Conservation (phyloP, 768 basidiomycete species). For the Hypsizygus marmoreus region DNA sequence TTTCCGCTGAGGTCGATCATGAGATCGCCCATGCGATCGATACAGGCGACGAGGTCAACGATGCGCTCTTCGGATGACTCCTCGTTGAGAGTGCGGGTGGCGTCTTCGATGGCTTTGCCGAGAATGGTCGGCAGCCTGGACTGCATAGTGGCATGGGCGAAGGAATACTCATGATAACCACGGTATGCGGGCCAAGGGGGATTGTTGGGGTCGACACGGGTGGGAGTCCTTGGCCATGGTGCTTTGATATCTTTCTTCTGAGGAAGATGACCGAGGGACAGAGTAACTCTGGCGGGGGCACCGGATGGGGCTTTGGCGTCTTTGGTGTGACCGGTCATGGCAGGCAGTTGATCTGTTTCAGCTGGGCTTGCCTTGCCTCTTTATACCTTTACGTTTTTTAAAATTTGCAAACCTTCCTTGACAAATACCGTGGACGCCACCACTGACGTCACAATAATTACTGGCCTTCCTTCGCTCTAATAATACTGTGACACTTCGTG, state of each 20-base stretch:
- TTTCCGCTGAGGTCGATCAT: slow-evolving; percentile 87
- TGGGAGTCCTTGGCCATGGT: slow-evolving; percentile 75
- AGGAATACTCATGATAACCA: slow-evolving; percentile 80
- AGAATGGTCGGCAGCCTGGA: slow-evolving; percentile 94
- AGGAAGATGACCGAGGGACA: slow-evolving; percentile 74
- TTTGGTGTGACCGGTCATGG: slow-evolving; percentile 17
- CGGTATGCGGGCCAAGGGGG: slow-evolving; percentile 84
- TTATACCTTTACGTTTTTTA: slow-evolving; percentile 2
- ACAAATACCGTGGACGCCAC: background rate
- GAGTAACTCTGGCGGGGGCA: slow-evolving; percentile 62
- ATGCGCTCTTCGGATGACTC: slow-evolving; percentile 82
- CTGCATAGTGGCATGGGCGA: slow-evolving; percentile 93
- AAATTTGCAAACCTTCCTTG: background rate
- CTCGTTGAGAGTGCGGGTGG: slow-evolving; percentile 85
- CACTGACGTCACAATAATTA: background rate
- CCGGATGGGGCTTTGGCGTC: slow-evolving; percentile 22
- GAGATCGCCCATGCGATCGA: slow-evolving; percentile 87
- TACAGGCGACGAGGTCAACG: slow-evolving; percentile 81
- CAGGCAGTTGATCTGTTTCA: slow-evolving; percentile 7
- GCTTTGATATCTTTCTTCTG: slow-evolving; percentile 73
- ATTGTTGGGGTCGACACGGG: slow-evolving; percentile 80
- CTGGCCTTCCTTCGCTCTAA: no score
- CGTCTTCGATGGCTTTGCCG: slow-evolving; percentile 93
- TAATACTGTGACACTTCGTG: no score
- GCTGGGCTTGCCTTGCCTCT: background rate